phyloP scores from a whole-genome alignment of 2,329 filamentous ascomycete genomes.

The Pleoardoris graminearum region DNA sequence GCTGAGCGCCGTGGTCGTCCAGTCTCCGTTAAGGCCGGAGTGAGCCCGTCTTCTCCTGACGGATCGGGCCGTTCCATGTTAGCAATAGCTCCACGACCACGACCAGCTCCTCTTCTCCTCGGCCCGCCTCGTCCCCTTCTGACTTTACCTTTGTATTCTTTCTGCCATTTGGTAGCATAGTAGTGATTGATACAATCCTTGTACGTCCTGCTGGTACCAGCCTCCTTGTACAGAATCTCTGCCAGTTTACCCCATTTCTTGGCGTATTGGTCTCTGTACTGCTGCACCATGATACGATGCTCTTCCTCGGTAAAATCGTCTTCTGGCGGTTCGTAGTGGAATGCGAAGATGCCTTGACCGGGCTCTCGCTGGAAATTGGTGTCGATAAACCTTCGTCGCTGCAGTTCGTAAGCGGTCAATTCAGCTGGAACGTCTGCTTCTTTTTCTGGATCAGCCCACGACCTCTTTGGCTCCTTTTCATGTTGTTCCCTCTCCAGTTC shows the following conservation, averaged over 20 bases:
- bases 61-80: conserved; percentile 47
- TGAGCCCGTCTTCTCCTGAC: conserved; percentile 44
- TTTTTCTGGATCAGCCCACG: conserved; percentile 73
- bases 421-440: conserved; percentile 75
- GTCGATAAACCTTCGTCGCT: conserved; percentile 65
- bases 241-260: conserved; percentile 85
- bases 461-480: conserved; percentile 61
- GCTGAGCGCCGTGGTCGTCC: conserved; percentile 56
- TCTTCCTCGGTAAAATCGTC: conserved; percentile 78
- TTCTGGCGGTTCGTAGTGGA: conserved; percentile 71
- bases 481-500: conserved; percentile 74
- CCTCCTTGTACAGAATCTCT: conserved; percentile 57
- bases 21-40: conserved; percentile 50
- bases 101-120: conserved; percentile 45
- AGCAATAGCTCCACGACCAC: conserved; percentile 63
- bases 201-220: conserved; percentile 65
- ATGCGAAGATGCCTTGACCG: conserved; percentile 68
- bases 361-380: conserved; percentile 66
- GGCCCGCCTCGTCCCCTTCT: conserved; percentile 36
- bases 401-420: conserved; percentile 63
- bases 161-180: conserved; percentile 75
- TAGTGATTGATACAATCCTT: conserved; percentile 84
- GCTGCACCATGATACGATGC: conserved; percentile 69
- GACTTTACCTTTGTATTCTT: conserved; percentile 76
- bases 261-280: conserved; percentile 69